Evolutionary conservation across 1,284 basidiomycete species (phyloP).

Genomic region (Boletellus deceptivus): DNA sequence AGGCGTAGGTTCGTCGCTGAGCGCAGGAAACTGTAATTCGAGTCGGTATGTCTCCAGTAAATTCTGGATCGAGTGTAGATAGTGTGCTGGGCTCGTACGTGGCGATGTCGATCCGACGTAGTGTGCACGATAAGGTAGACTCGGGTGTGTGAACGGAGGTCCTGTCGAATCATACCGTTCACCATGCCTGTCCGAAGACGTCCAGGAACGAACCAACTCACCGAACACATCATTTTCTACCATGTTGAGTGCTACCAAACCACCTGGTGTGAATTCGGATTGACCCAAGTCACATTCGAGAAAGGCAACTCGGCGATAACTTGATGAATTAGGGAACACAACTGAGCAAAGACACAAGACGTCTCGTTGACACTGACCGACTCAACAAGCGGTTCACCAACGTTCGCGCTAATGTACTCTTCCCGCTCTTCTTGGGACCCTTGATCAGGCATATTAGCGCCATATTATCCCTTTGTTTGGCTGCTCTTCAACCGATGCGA

Average conservation of each 20-base stretch:
- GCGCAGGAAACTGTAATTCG: conserved; percentile 58
- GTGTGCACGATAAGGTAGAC: conserved; percentile 72
- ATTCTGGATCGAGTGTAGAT: conserved; percentile 68
- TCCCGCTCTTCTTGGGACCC: conserved; percentile 86
- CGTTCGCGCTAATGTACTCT: conserved; percentile 82
- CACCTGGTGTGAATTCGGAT: conserved; percentile 89
- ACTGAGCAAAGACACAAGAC: background rate
- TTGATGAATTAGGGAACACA: conserved; percentile 23
- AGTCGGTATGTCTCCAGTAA: conserved; percentile 71
- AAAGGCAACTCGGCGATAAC: conserved; percentile 78
- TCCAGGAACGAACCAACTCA: conserved; percentile 30
- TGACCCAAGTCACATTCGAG: conserved; percentile 94
- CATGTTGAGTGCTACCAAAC: conserved; percentile 80
- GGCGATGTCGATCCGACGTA: conserved; percentile 84
- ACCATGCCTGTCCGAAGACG: background rate
- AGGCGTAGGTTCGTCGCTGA: conserved; percentile 23
- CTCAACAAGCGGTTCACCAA: conserved; percentile 70
- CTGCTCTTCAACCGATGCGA: conserved; percentile 29
- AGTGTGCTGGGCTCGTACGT: conserved; percentile 75
- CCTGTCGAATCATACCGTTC: conserved; percentile 43
- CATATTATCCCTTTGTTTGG: conserved; percentile 9
- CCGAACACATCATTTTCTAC: conserved; percentile 71
- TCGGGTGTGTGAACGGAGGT: conserved; percentile 82
- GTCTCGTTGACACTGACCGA: conserved; percentile 39
- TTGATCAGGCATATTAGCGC: conserved; percentile 60